These are phyloP conservation scores for Fusarium camptoceras DNA, from an alignment of 2,329 filamentous ascomycete species.

Conservation along the genomic window DNA sequence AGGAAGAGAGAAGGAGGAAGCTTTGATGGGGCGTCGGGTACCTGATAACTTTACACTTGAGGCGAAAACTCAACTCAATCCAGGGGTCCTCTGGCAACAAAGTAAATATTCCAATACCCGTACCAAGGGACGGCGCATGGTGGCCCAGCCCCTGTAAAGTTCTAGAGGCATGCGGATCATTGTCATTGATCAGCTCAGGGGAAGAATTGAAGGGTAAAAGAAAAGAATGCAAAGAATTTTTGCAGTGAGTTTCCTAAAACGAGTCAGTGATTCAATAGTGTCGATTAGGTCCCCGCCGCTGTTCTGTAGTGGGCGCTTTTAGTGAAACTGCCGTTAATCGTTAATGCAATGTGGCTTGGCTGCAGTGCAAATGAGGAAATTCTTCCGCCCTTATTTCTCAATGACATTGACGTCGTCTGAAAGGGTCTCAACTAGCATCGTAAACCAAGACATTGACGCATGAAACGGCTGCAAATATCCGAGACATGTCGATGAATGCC, in stretches of 20 bases:
- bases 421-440: too few relatives aligned
- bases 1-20: not conserved
- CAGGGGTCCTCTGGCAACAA: not conserved
- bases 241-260: too few relatives aligned
- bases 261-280: not conserved
- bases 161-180: not conserved
- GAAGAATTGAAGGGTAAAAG: too few relatives aligned
- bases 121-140: too few relatives aligned
- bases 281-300: not conserved
- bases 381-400: too few relatives aligned
- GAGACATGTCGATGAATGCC: too few relatives aligned
- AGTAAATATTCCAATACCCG: too few relatives aligned
- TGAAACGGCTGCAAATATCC: too few relatives aligned
- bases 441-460: too few relatives aligned
- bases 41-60: not conserved
- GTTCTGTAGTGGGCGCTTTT: not conserved
- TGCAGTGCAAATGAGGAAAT: too few relatives aligned
- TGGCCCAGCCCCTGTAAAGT: not conserved
- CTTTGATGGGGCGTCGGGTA: not conserved
- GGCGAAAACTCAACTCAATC: not conserved
- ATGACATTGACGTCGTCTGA: too few relatives aligned
- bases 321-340: not conserved
- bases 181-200: not conserved
- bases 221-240: too few relatives aligned
- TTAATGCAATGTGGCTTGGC: not conserved